A percentile compares a stretch with the other conserved stretches of the same genome.
These are phyloP conservation scores for Gossypium mustelinum DNA, from an alignment of 345 rosid genomes.

Conservation along the genomic window DNA sequence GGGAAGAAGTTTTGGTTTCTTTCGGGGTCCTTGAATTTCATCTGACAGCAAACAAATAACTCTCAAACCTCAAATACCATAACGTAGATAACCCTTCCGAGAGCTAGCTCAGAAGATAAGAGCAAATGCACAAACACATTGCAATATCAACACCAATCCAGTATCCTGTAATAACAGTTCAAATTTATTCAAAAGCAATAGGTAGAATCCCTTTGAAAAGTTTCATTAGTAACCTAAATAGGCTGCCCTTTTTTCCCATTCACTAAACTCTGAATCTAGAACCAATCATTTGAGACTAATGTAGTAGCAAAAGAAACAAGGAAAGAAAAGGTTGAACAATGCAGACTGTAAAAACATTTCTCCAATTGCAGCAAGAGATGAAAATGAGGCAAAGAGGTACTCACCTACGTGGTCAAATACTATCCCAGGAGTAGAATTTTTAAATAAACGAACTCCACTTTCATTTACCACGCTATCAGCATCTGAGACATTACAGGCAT, in stretches of 20 bases:
- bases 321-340: neutral
- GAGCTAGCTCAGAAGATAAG: neutral
- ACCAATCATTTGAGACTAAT: neutral
- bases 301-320: neutral
- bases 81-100: neutral
- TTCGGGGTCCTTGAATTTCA: constrained; percentile 57
- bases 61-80: constrained; percentile 16
- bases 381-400: constrained; percentile 11
- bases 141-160: neutral
- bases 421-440: constrained; percentile 59
- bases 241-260: neutral
- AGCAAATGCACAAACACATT: constrained; percentile 1
- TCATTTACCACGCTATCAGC: constrained; percentile 32
- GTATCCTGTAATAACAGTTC: neutral
- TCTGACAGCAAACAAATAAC: constrained; percentile 34
- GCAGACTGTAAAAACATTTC: neutral
- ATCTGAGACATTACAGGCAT: constrained; percentile 23
- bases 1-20: constrained; percentile 76
- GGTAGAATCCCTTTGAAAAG: neutral
- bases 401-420: constrained; percentile 62
- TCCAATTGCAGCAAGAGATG: neutral
- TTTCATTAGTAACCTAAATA: neutral
- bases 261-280: neutral
- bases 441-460: constrained; percentile 66
- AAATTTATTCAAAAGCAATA: neutral